phyloP scores from a whole-genome alignment of 1,139 yeast genomes.

The Lodderomyces elongisporus region DNA sequence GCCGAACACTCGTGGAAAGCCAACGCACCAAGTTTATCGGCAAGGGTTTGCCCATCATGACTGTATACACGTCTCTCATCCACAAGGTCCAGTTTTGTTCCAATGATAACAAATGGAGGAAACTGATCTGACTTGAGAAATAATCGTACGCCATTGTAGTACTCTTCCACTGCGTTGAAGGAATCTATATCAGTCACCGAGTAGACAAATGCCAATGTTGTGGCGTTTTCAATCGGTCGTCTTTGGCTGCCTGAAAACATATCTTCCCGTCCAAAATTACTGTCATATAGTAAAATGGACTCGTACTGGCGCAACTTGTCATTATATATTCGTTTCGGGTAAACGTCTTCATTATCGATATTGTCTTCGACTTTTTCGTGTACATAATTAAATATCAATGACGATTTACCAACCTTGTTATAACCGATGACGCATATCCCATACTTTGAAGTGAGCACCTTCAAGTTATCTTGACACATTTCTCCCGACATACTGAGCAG shows the following conservation, averaged over 20 bases:
- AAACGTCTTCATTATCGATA: constrained; percentile 27
- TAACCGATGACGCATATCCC: constrained; percentile 34
- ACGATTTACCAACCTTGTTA: constrained; percentile 27
- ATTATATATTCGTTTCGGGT: constrained; percentile 12
- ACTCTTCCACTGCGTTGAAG: constrained; percentile 26
- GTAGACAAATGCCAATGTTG: constrained; percentile 28
- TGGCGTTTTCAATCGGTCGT: constrained; percentile 27
- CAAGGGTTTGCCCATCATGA: constrained; percentile 27
- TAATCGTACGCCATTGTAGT: constrained; percentile 18
- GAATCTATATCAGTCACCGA: constrained; percentile 24
- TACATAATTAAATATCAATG: constrained; percentile 23
- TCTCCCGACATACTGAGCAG: too few species aligned
- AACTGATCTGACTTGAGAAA: constrained; percentile 9
- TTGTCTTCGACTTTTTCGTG: constrained; percentile 19
- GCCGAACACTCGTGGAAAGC: constrained; percentile 30
- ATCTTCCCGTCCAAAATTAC: constrained; percentile 20
- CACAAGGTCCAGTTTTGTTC: constrained; percentile 28
- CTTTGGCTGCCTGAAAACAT: constrained; percentile 23
- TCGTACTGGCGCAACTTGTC: constrained; percentile 14
- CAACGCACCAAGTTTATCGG: constrained; percentile 24
- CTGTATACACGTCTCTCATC: constrained; percentile 21
- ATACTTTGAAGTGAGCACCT: constrained; percentile 21
- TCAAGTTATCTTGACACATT: constrained; percentile 8
- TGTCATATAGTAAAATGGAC: constrained; percentile 17
- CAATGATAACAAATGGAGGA: constrained; percentile 31